Conservation (phyloP, 768 basidiomycete species). For the Boletus patriciae region DNA sequence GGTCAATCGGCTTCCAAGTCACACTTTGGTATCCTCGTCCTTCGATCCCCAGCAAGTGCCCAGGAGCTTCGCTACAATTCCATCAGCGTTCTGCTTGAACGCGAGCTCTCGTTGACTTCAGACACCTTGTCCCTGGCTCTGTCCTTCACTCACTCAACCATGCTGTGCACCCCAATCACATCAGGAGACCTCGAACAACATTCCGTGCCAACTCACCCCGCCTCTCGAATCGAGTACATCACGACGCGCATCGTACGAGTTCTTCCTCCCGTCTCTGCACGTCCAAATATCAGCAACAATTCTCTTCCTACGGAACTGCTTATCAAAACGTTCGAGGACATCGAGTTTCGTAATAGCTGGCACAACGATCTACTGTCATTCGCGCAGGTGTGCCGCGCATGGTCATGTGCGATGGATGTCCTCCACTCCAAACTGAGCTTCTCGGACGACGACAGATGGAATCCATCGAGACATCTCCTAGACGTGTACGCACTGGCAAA, state of each 20-base stretch:
- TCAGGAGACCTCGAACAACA: constrained; percentile 1
- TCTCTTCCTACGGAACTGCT: constrained; percentile 24
- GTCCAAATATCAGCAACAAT: constrained; percentile 3
- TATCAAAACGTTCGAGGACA: constrained; percentile 20
- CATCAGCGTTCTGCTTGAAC: constrained; percentile 15
- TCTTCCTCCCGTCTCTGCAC: constrained; percentile 4
- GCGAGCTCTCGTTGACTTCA: constrained; percentile 13
- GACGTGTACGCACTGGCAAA: constrained; percentile 20
- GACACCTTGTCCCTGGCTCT: constrained; percentile 19
- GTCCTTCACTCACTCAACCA: constrained; percentile 26
- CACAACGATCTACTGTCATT: constrained; percentile 24
- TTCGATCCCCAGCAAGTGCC: constrained; percentile 8
- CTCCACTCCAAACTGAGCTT: constrained; percentile 16
- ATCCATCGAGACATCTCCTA: not conserved
- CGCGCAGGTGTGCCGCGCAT: constrained; percentile 26
- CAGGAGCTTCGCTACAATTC: constrained; percentile 5
- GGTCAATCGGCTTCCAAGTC: constrained; percentile 4
- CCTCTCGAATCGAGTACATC: constrained; percentile 15
- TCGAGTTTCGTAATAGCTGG: constrained; percentile 20
- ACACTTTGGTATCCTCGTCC: constrained; percentile 11
- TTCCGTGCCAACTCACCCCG: constrained; percentile 3
- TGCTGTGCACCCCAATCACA: constrained; percentile 12
- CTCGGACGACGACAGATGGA: constrained; percentile 10
- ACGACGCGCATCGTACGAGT: constrained; percentile 25
- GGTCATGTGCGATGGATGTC: constrained; percentile 25